Evolutionary conservation across 352 stramenopile genomes (phyloP).

Genomic region (Phytophthora rubi): DNA sequence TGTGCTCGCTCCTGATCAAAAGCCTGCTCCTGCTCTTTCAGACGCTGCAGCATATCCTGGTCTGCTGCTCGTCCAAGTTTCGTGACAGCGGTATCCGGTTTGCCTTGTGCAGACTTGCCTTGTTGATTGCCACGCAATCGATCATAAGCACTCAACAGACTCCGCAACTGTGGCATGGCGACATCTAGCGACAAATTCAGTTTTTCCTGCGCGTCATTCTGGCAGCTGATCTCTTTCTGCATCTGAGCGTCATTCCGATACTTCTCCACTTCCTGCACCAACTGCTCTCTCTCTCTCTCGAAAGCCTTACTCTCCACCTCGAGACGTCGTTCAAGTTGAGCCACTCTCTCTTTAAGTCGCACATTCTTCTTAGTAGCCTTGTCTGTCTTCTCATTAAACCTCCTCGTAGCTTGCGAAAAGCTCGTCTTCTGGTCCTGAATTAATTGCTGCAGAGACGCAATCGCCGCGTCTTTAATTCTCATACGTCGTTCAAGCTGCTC

Average conservation of each 20-base stretch:
- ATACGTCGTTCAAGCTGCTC: background rate
- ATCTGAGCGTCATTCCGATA: background rate
- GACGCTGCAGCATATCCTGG: background rate
- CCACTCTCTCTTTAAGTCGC: conserved; percentile 10
- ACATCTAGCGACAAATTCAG: conserved; percentile 12
- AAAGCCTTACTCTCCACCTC: conserved; percentile 14
- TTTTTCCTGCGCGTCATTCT: conserved; percentile 1
- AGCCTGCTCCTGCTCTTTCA: conserved; percentile 16
- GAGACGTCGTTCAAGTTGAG: conserved; percentile 14
- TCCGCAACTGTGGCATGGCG: conserved; percentile 16
- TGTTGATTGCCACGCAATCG: conserved; percentile 9
- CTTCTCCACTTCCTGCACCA: background rate
- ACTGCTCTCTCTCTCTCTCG: conserved; percentile 9
- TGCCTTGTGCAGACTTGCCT: conserved; percentile 3
- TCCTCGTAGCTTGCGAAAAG: conserved; percentile 4
- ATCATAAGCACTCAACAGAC: conserved; percentile 21
- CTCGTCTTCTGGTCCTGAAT: conserved; percentile 2
- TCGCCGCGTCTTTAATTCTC: conserved; percentile 1
- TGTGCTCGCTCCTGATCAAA: conserved; percentile 14
- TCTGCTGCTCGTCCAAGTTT: background rate
- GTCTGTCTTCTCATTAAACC: conserved; percentile 7
- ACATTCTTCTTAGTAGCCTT: conserved; percentile 7
- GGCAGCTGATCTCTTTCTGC: background rate
- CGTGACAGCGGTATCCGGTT: background rate
- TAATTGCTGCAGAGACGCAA: conserved; percentile 2